These are phyloP conservation scores for Rhynchospora breviuscula DNA, from an alignment of 176 grass and related monocot genomes.

Conservation along the genomic window DNA sequence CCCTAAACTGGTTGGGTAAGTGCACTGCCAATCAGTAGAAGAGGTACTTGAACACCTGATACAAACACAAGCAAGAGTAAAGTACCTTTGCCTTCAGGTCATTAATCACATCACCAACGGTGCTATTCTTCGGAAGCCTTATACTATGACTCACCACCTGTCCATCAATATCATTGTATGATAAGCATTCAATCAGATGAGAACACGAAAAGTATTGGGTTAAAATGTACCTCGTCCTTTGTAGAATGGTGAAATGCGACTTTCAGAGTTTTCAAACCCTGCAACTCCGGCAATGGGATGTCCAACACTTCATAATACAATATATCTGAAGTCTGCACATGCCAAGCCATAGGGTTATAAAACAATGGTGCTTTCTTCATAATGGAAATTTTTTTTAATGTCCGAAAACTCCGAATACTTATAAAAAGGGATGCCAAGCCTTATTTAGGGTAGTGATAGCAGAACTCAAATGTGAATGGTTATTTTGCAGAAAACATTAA, in stretches of 20 bases:
- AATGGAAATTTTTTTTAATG: neutral
- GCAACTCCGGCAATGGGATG: constrained; percentile 88
- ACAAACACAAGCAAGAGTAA: neutral
- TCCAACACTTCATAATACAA: constrained; percentile 96
- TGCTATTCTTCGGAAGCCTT: constrained; percentile 82
- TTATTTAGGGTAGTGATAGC: neutral
- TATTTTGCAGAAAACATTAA: neutral
- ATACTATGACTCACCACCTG: constrained; percentile 26
- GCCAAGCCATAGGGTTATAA: constrained; percentile 6
- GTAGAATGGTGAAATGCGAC: constrained; percentile 92
- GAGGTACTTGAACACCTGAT: neutral
- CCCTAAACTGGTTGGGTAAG: constrained; percentile 8
- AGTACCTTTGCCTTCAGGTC: constrained; percentile 86
- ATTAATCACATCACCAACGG: constrained; percentile 75
- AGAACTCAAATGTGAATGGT: neutral
- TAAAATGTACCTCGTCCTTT: constrained; percentile 75
- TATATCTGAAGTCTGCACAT: constrained; percentile 71
- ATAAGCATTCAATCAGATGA: constrained; percentile 23
- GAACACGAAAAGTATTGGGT: constrained; percentile 6
- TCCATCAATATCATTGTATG: constrained; percentile 12
- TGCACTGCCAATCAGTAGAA: neutral
- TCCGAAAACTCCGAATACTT: neutral
- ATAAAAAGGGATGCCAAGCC: neutral
- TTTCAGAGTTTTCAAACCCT: constrained; percentile 90
- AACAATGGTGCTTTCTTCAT: neutral